These are phyloP conservation scores for Backusella parvicylindrica DNA, from an alignment of 192 early-diverging fungal species.

Conservation along the genomic window DNA sequence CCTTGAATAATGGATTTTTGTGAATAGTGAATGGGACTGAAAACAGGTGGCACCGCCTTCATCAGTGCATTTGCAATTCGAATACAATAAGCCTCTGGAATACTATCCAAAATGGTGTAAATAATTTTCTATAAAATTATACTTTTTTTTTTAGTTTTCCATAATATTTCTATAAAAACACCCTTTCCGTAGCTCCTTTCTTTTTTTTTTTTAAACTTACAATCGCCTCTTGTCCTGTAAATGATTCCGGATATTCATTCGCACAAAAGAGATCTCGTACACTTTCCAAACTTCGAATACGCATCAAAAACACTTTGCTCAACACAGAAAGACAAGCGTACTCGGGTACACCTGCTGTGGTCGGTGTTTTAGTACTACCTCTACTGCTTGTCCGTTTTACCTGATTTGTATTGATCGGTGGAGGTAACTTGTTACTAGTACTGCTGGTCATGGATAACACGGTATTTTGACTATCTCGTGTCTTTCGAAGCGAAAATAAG, in stretches of 20 bases:
- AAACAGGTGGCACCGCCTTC: conserved; percentile 12
- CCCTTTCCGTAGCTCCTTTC: background rate
- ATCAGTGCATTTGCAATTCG: conserved; percentile 20
- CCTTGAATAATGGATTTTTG: conserved; percentile 23
- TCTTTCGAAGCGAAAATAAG: background rate
- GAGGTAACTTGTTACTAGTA: background rate
- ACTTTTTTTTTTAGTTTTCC: background rate
- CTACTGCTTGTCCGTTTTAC: background rate
- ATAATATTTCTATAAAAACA: too few species aligned
- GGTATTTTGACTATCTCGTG: background rate
- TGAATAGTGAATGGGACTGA: conserved; percentile 24
- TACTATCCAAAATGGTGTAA: background rate
- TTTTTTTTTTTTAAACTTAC: background rate
- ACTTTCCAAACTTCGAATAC: conserved; percentile 19
- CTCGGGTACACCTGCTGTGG: background rate
- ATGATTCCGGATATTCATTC: conserved; percentile 32
- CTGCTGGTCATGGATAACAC: background rate
- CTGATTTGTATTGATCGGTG: background rate
- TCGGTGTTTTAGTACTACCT: background rate
- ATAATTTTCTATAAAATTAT: background rate
- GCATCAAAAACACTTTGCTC: conserved; percentile 6
- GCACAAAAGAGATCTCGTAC: conserved; percentile 34
- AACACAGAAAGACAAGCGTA: conserved; percentile 20
- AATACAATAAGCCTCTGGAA: conserved; percentile 19
- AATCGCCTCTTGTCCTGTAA: conserved; percentile 24